Evolutionary conservation across 2,329 filamentous ascomycete species (phyloP).

Genomic region (Passalora sequoiae): DNA sequence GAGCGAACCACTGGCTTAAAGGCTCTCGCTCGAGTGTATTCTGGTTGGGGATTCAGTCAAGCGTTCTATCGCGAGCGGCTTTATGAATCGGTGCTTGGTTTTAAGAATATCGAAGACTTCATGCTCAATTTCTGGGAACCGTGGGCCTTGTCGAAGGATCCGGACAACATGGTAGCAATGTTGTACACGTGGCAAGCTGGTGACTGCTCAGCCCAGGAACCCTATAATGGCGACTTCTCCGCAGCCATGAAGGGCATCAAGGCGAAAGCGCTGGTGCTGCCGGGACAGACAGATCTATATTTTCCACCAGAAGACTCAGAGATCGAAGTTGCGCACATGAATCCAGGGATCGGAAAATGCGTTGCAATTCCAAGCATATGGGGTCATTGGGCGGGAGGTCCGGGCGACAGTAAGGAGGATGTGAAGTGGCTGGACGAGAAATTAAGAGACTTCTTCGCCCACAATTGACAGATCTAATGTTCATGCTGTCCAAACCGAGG

Average conservation of each 20-base stretch:
- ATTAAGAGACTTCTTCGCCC: conserved; percentile 50
- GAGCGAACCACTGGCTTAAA: conserved; percentile 57
- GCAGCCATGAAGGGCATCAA: conserved; percentile 63
- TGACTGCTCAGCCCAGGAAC: conserved; percentile 63
- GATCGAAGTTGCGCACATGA: conserved; percentile 64
- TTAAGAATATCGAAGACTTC: conserved; percentile 65
- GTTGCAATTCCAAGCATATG: conserved; percentile 48
- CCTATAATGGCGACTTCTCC: conserved; percentile 52
- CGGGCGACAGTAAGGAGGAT: conserved; percentile 65
- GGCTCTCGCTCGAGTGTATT: conserved; percentile 63
- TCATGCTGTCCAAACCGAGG: too few relatives aligned
- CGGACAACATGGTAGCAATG: conserved; percentile 71
- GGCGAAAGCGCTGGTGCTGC: conserved; percentile 66
- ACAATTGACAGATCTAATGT: conserved; percentile 12
- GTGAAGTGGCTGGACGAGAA: conserved; percentile 65
- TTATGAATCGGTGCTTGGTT: conserved; percentile 61
- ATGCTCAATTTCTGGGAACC: conserved; percentile 70
- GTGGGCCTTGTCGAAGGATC: conserved; percentile 69
- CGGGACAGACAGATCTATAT: conserved; percentile 69
- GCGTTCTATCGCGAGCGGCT: conserved; percentile 69
- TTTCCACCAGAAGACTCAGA: conserved; percentile 74
- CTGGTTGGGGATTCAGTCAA: conserved; percentile 76
- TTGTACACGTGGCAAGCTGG: conserved; percentile 72
- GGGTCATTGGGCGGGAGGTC: conserved; percentile 57
- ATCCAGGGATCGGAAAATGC: conserved; percentile 52